phyloP scores from a whole-genome alignment of 2,329 filamentous ascomycete genomes.

The Colletotrichum tamarilloi region DNA sequence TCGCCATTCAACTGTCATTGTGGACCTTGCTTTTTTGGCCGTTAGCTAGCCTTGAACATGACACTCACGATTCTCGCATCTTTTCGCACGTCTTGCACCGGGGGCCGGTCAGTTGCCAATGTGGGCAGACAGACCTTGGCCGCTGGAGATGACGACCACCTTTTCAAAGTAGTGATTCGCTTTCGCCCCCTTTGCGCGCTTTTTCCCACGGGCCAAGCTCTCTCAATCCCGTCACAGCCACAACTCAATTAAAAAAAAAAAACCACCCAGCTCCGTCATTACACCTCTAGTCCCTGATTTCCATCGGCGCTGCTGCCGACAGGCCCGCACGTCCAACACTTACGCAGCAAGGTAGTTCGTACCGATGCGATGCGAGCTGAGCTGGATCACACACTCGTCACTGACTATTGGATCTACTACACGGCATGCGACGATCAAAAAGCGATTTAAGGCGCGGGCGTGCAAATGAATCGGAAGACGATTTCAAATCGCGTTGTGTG shows the following conservation, averaged over 20 bases:
- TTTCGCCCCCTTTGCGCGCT: slow-evolving; percentile 19
- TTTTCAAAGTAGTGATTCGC: slow-evolving; percentile 15
- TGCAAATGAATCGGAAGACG: background rate
- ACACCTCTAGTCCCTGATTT: background rate
- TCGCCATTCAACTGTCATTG: background rate
- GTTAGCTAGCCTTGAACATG: background rate
- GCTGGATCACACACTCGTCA: background rate
- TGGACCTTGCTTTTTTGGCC: background rate
- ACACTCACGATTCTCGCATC: background rate
- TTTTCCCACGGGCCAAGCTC: background rate
- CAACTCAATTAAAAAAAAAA: slow-evolving; percentile 20
- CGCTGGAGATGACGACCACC: slow-evolving; percentile 24
- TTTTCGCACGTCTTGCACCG: background rate
- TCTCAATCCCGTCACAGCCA: slow-evolving; percentile 21
- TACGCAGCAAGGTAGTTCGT: background rate
- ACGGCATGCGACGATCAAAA: background rate
- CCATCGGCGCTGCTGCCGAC: background rate
- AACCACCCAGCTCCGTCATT: slow-evolving; percentile 5
- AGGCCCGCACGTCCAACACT: background rate
- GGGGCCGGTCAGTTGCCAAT: background rate
- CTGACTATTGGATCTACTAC: background rate
- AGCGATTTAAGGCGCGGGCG: background rate
- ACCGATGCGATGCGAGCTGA: background rate
- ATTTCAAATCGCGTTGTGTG: background rate
- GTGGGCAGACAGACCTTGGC: slow-evolving; percentile 19